Evolutionary conservation across 495 filamentous ascomycete genomes (phyloP), one percentile per base, ranked within the genome.

Genomic region (Aspergillus sclerotioniger): DNA sequence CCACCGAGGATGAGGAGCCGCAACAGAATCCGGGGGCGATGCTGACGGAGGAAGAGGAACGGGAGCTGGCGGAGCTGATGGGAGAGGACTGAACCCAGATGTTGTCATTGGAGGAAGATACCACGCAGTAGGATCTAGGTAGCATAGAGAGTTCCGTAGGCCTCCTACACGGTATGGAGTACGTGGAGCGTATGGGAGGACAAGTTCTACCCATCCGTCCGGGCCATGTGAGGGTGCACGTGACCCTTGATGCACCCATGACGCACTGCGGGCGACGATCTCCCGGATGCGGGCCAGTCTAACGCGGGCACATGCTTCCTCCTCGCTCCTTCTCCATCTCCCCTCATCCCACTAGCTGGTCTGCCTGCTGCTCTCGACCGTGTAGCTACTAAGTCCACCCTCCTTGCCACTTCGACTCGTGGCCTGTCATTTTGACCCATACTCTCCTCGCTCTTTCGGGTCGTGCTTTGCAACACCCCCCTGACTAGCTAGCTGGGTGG

Each of bases 61-160:
- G 85, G 16, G 92, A 96, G 71, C 75, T 96, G 58, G 91, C 90
- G 21, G 92, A 89, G 57, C 74, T 96, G 63, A 91, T 97, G 91
- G 90, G 83, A 53, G 88, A 91, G 44, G 82, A 86, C 60, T 80
- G 66, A 75, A 3, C 25, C 5, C 5, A n/a, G n/a, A n/a, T n/a
- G n/a, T n/a, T n/a, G n/a, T n/a, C n/a, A n/a, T n/a, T n/a, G n/a
- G n/a, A n/a, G 25, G 25, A 25, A 25, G 25, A 25, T 25, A 25
- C 32, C 5, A n/a, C 2, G 25, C 25, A 25, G 25, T 25, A 25
- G 25, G 25, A 25, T 25, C 25, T 25, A 25, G 25, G 25, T 25
- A 25, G 25, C 25, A 25, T 25, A 25, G 25, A 25, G 25, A 25
- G 25, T 25, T 25, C 25, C 25, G 25, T 25, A 25, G 25, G 25